These are phyloP conservation scores for Podospora didyma DNA, from an alignment of 495 filamentous ascomycete species.

Conservation along the genomic window DNA sequence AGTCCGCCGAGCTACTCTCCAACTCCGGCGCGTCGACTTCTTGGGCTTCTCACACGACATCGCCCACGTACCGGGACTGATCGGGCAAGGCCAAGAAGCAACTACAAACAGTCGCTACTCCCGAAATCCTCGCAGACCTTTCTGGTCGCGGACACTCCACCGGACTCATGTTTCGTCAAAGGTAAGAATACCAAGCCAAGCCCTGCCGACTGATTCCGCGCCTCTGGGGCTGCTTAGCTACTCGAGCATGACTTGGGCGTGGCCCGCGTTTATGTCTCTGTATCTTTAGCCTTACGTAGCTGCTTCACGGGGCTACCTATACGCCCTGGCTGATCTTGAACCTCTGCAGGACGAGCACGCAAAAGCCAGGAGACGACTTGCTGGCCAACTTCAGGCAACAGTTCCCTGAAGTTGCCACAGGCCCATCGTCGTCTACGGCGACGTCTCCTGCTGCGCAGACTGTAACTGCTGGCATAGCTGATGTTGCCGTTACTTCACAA, in stretches of 20 bases:
- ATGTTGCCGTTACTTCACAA: constrained; percentile 36
- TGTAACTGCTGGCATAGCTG: constrained; percentile 33
- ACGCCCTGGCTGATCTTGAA: too few relatives aligned
- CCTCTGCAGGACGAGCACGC: constrained; percentile 64
- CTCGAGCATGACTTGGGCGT: not conserved
- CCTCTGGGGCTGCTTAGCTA: too few relatives aligned
- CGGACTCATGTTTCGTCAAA: constrained; percentile 35
- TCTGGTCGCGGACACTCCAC: constrained; percentile 2
- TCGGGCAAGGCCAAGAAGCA: not conserved
- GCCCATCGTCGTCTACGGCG: constrained; percentile 28
- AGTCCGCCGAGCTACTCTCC: not conserved
- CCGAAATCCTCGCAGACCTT: not conserved
- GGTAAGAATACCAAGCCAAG: constrained; percentile 21
- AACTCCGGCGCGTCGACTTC: constrained; percentile 1
- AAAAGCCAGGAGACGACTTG: constrained; percentile 83
- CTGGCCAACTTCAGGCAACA: constrained; percentile 77
- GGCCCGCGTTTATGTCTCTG: not conserved
- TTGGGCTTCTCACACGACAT: not conserved
- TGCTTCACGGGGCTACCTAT: too few relatives aligned
- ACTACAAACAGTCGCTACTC: not conserved
- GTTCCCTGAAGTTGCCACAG: constrained; percentile 61
- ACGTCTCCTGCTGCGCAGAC: constrained; percentile 33
- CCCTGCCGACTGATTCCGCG: too few relatives aligned
- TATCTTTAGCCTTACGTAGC: not conserved
- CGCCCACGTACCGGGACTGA: not conserved